phyloP scores from a whole-genome alignment of 78 protist genomes.

The Dictyostelium intermedium region DNA sequence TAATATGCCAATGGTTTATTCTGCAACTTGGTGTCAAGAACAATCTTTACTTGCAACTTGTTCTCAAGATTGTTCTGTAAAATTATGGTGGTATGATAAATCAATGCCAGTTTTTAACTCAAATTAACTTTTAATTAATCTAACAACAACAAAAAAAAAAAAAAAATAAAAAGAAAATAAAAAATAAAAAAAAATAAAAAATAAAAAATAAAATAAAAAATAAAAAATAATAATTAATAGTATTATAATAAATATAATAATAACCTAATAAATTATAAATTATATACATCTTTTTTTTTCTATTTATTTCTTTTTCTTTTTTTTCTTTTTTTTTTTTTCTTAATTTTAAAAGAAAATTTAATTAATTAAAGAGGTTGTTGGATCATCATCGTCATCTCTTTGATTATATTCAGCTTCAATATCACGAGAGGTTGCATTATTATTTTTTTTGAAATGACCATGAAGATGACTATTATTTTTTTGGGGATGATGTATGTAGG shows the following conservation, averaged over 20 bases:
- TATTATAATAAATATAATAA: neutral
- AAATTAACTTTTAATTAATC: too few relatives aligned
- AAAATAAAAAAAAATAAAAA: neutral
- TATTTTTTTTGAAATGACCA: neutral
- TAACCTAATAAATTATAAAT: neutral
- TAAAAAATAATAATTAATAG: neutral
- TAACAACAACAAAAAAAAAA: too few relatives aligned
- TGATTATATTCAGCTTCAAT: neutral
- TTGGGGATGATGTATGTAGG: neutral
- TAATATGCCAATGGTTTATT: constrained; percentile 53
- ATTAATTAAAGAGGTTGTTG: neutral
- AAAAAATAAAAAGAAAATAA: neutral
- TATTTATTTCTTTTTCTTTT: neutral
- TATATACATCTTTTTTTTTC: neutral
- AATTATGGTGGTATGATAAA: constrained; percentile 79
- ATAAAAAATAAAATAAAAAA: neutral
- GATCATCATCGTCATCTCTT: neutral
- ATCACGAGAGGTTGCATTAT: neutral
- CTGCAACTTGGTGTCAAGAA: constrained; percentile 80
- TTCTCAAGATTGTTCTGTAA: constrained; percentile 81
- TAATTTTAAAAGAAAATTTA: neutral
- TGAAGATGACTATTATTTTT: neutral
- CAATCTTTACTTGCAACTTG: constrained; percentile 76
- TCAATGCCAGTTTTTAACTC: constrained; percentile 41
- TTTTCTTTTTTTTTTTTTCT: neutral